phyloP scores from a whole-genome alignment of 805 yeast species.

The Metahyphopichia silvanorum region DNA sequence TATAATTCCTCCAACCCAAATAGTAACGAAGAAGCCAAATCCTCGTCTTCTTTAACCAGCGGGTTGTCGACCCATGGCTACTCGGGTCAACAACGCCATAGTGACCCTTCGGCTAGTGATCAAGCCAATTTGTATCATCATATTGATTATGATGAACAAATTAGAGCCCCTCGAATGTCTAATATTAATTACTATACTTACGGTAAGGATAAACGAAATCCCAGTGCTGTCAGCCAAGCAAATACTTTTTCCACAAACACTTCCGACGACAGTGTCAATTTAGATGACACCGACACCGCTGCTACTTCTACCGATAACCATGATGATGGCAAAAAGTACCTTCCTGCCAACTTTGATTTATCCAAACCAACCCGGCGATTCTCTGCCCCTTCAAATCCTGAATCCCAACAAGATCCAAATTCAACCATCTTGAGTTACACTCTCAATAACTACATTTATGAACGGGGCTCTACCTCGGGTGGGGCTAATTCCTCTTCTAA shows the following conservation, averaged over 20 bases:
- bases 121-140: background rate
- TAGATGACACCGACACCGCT: background rate
- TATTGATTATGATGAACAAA: constrained; percentile 50
- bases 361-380: constrained; percentile 34
- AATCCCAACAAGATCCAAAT: constrained; percentile 1
- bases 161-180: constrained; percentile 54
- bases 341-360: constrained; percentile 49
- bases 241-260: constrained; percentile 1
- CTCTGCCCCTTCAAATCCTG: constrained; percentile 18
- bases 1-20: background rate
- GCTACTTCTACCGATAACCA: background rate
- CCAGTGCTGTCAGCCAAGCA: background rate
- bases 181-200: constrained; percentile 25
- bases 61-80: constrained; percentile 2
- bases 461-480: constrained; percentile 4
- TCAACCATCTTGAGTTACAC: constrained; percentile 14
- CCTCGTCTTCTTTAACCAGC: constrained; percentile 1
- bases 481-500: constrained; percentile 2
- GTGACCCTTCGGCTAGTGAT: background rate
- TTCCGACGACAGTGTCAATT: constrained; percentile 1
- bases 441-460: constrained; percentile 17
- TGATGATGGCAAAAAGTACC: constrained; percentile 20
- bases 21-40: background rate
- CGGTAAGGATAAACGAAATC: constrained; percentile 1
- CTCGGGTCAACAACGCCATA: background rate